Percentiles rank a stretch among this genome's conserved stretches.
Evolutionary conservation across 345 rosid genomes (phyloP).

Genomic region (Tarenaya hassleriana): DNA sequence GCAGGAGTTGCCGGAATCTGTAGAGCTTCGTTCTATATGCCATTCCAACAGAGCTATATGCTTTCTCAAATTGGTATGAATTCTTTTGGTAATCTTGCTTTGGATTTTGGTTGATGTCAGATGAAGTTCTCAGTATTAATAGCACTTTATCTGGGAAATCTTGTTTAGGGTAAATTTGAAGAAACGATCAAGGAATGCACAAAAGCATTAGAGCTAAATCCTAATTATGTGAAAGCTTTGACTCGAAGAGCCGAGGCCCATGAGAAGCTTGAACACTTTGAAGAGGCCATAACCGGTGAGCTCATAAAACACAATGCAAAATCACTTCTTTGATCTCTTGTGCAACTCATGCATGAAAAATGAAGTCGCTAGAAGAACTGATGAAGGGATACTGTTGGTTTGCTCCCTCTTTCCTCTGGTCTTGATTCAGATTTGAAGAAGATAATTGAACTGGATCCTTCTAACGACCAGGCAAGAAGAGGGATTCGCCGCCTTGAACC

Average conservation of each 20-base stretch:
- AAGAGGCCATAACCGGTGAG: conserved; percentile 83
- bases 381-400: not conserved
- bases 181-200: conserved; percentile 81
- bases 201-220: conserved; percentile 73
- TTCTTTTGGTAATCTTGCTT: not conserved
- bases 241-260: conserved; percentile 79
- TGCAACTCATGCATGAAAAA: not conserved
- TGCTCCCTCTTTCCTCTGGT: conserved; percentile 9
- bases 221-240: conserved; percentile 67
- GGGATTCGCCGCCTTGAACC: conserved; percentile 68
- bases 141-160: conserved; percentile 7
- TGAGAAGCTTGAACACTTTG: conserved; percentile 83
- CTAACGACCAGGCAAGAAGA: conserved; percentile 67
- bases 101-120: conserved; percentile 1
- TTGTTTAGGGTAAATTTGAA: conserved; percentile 56
- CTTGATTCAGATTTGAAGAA: conserved; percentile 66
- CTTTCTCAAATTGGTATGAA: conserved; percentile 64
- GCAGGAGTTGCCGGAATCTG: conserved; percentile 33
- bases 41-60: conserved; percentile 75
- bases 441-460: conserved; percentile 74
- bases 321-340: not conserved
- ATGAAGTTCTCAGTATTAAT: not conserved
- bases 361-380: not conserved
- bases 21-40: conserved; percentile 65
- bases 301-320: not conserved